Base-by-base conservation (phyloP, 331 rosid species). In the Prunus yedoensis region DNA sequence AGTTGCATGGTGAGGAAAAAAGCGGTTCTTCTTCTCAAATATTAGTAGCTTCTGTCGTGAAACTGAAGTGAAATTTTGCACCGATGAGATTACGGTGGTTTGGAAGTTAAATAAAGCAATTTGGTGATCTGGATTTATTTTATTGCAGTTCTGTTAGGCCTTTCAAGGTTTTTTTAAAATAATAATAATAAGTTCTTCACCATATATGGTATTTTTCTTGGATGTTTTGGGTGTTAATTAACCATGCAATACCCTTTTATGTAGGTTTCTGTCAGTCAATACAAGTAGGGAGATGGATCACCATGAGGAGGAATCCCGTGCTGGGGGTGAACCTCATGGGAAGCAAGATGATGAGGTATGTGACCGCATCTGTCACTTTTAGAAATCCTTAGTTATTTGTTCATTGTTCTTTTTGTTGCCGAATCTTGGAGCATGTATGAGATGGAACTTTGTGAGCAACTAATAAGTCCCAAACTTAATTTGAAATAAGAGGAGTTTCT, bases 331-430 rank as follows among this genome's bases (percentile, higher is more conserved):
- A 74, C 81, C 86, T 81, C 93, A 81, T 58, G 79, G 89, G 76
- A 91, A 94, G 86, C 94, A 91, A 70, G 93, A 94, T 73, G 95
- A 90, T 38, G 97, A 91, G 96, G 98, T 90, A 69, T 61, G 80
- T 71, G 71, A 27, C 83, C 79, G 60, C 32, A 35, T 58, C 54
- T 70, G 74, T 45, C 53, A 49, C 66, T 66, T 56, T 65, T 58
- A 62, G 57, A 54, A 46, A 45, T 71, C 21, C 59, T 21, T 28
- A 8, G 11, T 45, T 43, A 63, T 73, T 41, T 21, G 52, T 47
- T 76, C 35, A 61, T n/a, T 13, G 56, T 35, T 21, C 53, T 7
- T 51, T 49, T n/a, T 52, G 21, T 3, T 46, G 16, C n/a, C 6
- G 7, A 62, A 28, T 49, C 18, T 10, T 51, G 41, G 66, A 16